Evolutionary conservation across 306 rosid species (phyloP).

Genomic region (Quercus berberidifolia): DNA sequence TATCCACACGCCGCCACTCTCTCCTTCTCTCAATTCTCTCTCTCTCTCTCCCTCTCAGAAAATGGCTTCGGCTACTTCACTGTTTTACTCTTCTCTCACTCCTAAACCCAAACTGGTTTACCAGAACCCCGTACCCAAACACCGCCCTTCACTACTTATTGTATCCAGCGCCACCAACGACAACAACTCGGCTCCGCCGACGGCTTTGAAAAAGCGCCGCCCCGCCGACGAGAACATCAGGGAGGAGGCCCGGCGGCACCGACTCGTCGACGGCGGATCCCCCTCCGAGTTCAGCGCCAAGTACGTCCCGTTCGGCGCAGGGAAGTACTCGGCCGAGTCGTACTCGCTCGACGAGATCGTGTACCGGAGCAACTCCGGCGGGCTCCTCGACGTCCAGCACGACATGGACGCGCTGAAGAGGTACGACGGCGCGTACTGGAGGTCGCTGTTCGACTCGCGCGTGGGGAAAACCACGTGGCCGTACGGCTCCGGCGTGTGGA

Average conservation of each 20-base stretch:
- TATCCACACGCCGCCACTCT: slow-evolving; percentile 12
- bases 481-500: slow-evolving; percentile 90
- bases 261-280: slow-evolving; percentile 29
- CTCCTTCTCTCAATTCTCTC: not conserved
- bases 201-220: slow-evolving; percentile 24
- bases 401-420: slow-evolving; percentile 54
- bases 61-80: slow-evolving; percentile 41
- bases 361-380: slow-evolving; percentile 80
- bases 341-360: slow-evolving; percentile 87
- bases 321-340: slow-evolving; percentile 43
- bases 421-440: slow-evolving; percentile 78
- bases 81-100: slow-evolving; percentile 42
- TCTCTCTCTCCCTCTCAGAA: not conserved
- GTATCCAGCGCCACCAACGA: slow-evolving; percentile 22
- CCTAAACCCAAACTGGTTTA: slow-evolving; percentile 16
- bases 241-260: slow-evolving; percentile 71
- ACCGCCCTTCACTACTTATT: slow-evolving; percentile 4
- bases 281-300: slow-evolving; percentile 59
- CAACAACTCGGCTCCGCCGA: slow-evolving; percentile 9
- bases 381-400: slow-evolving; percentile 74
- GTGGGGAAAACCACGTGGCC: slow-evolving; percentile 92
- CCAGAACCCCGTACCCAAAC: slow-evolving; percentile 1
- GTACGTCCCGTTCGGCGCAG: slow-evolving; percentile 68
- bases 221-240: slow-evolving; percentile 54
- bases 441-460: slow-evolving; percentile 72